phyloP scores from a whole-genome alignment of 2,329 filamentous ascomycete species.

The Hypocrella siamensis region DNA sequence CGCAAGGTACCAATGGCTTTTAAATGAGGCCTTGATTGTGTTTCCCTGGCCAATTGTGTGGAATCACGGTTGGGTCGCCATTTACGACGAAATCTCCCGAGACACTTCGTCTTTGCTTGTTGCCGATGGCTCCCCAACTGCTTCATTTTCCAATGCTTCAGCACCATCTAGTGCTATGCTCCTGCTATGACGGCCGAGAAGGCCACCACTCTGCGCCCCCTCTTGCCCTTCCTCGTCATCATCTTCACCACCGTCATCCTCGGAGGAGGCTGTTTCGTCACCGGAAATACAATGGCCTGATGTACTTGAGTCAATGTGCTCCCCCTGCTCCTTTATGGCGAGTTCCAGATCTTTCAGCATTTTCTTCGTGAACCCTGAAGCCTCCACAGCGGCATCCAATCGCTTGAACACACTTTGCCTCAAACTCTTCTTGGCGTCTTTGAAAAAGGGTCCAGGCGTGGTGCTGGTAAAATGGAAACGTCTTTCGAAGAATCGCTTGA shows the following conservation, averaged over 20 bases:
- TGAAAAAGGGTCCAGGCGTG: conserved; percentile 70
- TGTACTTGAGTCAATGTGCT: conserved; percentile 20
- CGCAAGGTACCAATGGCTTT: too few relatives aligned
- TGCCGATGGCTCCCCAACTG: too few relatives aligned
- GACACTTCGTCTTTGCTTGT: too few relatives aligned
- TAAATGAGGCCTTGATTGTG: too few relatives aligned
- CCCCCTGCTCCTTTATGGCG: conserved; percentile 70
- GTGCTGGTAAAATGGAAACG: conserved; percentile 79
- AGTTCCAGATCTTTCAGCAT: conserved; percentile 88
- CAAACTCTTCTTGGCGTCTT: conserved; percentile 62
- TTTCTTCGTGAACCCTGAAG: conserved; percentile 90
- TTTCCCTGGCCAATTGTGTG: too few relatives aligned
- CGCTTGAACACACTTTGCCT: conserved; percentile 49
- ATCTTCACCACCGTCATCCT: conserved; percentile 14
- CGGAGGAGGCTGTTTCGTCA: conserved; percentile 10
- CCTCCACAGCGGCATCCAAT: conserved; percentile 77
- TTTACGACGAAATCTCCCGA: too few relatives aligned
- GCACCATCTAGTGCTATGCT: too few relatives aligned
- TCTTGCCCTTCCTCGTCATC: conserved; percentile 9
- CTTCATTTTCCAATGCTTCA: too few relatives aligned
- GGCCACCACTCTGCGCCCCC: too few relatives aligned
- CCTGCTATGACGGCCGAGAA: too few relatives aligned
- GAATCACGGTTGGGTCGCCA: too few relatives aligned
- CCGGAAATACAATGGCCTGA: too few relatives aligned
- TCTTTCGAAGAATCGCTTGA: conserved; percentile 85